Evolutionary conservation across 2,329 filamentous ascomycete species (phyloP).

Genomic region (Microdochium trichocladiopsis): DNA sequence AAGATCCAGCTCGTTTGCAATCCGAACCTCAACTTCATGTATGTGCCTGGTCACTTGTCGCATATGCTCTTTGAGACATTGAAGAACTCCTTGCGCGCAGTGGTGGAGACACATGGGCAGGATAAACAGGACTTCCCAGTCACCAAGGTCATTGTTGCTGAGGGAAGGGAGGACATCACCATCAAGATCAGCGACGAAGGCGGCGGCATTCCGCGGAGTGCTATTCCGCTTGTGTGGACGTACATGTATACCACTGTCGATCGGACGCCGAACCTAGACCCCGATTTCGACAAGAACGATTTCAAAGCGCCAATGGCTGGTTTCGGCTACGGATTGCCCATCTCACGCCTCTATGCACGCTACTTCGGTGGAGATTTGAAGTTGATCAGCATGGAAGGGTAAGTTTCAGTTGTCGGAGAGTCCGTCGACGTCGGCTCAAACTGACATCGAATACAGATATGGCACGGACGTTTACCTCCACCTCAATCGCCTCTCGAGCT

Average conservation of each 20-base stretch:
- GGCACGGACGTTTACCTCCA: conserved; percentile 98
- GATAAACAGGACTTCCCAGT: conserved; percentile 95
- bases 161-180: conserved; percentile 97
- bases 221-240: conserved; percentile 97
- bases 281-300: conserved; percentile 97
- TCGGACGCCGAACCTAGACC: conserved; percentile 87
- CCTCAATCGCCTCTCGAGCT: conserved; percentile 89
- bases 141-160: conserved; percentile 94
- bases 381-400: conserved; percentile 99
- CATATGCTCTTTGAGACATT: conserved; percentile 99
- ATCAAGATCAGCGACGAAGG: conserved; percentile 98
- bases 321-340: conserved; percentile 95
- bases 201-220: conserved; percentile 85
- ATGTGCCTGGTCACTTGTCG: conserved; percentile 95
- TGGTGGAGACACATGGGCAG: conserved; percentile 90
- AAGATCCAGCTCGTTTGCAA: conserved; percentile 96
- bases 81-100: conserved; percentile 95
- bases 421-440: conserved; percentile 8
- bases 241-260: conserved; percentile 99
- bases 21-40: conserved; percentile 96
- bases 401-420: conserved; percentile 27
- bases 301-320: conserved; percentile 99
- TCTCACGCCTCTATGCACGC: conserved; percentile 85
- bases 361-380: conserved; percentile 98
- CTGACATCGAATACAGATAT: conserved; percentile 51